Evolutionary conservation across 352 stramenopile species (phyloP), one percentile per base, ranked within the genome.

Genomic region (Thalassiosira oceanica): DNA sequence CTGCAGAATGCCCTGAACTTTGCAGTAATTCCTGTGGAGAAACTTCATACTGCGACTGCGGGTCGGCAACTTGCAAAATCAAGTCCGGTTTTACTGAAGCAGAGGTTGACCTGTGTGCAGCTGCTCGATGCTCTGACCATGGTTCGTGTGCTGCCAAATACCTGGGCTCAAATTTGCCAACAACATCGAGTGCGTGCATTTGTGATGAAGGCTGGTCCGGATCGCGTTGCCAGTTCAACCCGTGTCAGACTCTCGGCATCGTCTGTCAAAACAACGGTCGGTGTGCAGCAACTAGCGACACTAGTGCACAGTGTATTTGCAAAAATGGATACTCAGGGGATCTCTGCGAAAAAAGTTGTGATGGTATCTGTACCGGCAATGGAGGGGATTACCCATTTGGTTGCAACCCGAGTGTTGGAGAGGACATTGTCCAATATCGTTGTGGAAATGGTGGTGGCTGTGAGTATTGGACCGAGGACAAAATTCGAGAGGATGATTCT

Each of bases 31-130:
- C 8, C 1, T 85, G 76, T 35, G 10, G 26, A 15, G 29, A 15
- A 4, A 74, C 52, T 23, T 69, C 52, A 3, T 84, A 56, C 51
- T 87, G 78, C 54, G 58, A 87, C 56, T 87, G 79, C 52, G 61
- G 71, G 23, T 71, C 62, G 39, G 61, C n/a, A 18, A 75, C 33
- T 18, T 87, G 78, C 52, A 35, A 71, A 13, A 73, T 51, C 48
- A 84, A 79, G 33, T 58, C 64, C 27, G 78, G 78, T 0, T 85
- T 79, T 43, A 51, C 57, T n/a, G 78, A 56, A 41, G 10, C 49
- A 10, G 61, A 77, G n/a, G n/a, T n/a, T 15, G 70, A 84, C 48
- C 23, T 87, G 3, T 84, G 74, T 44, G 20, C 21, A 42, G 61
- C 69, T 52, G 68, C 71, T 11, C 29, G 61, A 39, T 87, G 78